phyloP scores from a whole-genome alignment of 441 rosid genomes.

The Erodium chrysanthum region DNA sequence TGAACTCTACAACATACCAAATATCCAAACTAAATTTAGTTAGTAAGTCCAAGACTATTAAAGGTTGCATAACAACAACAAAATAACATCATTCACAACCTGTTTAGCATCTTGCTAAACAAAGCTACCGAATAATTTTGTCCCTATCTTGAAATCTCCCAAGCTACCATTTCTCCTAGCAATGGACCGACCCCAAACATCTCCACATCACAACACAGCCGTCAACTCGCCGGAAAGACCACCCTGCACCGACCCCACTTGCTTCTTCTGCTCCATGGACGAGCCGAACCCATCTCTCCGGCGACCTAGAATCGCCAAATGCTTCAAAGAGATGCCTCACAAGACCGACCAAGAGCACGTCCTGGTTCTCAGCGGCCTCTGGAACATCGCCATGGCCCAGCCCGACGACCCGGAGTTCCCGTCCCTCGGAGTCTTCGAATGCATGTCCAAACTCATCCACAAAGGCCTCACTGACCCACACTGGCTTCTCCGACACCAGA shows the following conservation, averaged over 20 bases:
- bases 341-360: constrained; percentile 50
- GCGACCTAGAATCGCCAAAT: constrained; percentile 37
- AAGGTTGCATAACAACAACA: too few relatives aligned
- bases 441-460: constrained; percentile 56
- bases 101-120: too few relatives aligned
- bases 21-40: too few relatives aligned
- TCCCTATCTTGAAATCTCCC: not conserved
- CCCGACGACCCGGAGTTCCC: constrained; percentile 75
- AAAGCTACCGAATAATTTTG: not conserved
- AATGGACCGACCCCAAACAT: constrained; percentile 16
- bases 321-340: constrained; percentile 54
- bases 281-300: constrained; percentile 43
- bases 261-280: constrained; percentile 78
- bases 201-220: not conserved
- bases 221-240: constrained; percentile 10
- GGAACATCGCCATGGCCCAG: constrained; percentile 65
- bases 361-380: constrained; percentile 57
- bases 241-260: constrained; percentile 38
- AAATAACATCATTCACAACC: too few relatives aligned
- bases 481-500: constrained; percentile 68
- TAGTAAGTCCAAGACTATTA: too few relatives aligned
- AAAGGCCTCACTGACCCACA: constrained; percentile 33
- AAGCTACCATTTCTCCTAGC: not conserved
- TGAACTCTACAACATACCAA: too few relatives aligned
- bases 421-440: constrained; percentile 61